These are phyloP conservation scores for Thielaviopsis populi DNA, from an alignment of 2,329 filamentous ascomycete species.

Conservation along the genomic window DNA sequence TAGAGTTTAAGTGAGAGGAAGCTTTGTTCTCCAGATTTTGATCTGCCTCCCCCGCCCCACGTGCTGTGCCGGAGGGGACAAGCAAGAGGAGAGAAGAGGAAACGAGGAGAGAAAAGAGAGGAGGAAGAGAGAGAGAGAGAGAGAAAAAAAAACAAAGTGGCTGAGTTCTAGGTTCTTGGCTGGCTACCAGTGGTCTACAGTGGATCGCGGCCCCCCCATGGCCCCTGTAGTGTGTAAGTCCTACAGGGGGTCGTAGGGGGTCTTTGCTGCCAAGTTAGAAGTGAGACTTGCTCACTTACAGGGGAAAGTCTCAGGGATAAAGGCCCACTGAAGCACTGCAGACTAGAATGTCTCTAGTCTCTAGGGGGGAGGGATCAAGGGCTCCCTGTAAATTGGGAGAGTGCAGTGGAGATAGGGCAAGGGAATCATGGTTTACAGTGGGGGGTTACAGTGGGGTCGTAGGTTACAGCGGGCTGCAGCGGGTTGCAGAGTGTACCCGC, in stretches of 20 bases:
- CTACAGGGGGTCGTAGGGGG: not conserved
- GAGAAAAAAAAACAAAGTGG: not conserved
- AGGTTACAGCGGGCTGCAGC: too few species aligned
- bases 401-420: too few species aligned
- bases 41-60: not conserved
- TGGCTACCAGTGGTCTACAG: not conserved
- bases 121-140: not conserved
- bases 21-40: not conserved
- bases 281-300: not conserved
- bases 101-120: not conserved
- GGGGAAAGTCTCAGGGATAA: not conserved
- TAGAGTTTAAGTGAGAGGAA: not conserved
- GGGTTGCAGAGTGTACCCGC: too few species aligned
- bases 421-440: not conserved
- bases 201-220: not conserved
- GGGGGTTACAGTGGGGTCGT: not conserved
- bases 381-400: not conserved
- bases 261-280: not conserved
- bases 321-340: not conserved
- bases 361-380: not conserved
- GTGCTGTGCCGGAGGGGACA: not conserved
- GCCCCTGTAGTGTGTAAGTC: not conserved
- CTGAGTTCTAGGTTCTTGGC: not conserved
- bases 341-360: not conserved
- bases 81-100: not conserved